These are phyloP conservation scores for Hypoxylon crocopeplum DNA, from an alignment of 495 filamentous ascomycete genomes.

Conservation along the genomic window DNA sequence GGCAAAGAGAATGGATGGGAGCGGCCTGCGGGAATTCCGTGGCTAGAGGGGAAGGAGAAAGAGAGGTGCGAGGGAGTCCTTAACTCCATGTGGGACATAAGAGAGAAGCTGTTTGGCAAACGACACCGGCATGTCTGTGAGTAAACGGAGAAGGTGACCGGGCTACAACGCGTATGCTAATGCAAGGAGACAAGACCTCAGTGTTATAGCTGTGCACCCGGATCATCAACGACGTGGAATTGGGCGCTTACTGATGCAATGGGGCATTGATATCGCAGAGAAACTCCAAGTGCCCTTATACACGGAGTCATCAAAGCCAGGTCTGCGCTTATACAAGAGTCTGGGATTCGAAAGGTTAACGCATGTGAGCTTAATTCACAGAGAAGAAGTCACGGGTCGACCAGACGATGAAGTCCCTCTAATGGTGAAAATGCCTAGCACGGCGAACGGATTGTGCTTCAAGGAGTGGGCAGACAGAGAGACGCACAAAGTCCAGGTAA, in stretches of 20 bases:
- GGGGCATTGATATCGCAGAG: slow-evolving; percentile 53
- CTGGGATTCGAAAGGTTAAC: slow-evolving; percentile 34
- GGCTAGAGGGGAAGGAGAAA: slow-evolving; percentile 43
- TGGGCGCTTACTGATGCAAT: slow-evolving; percentile 48
- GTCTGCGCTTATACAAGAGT: slow-evolving; percentile 44
- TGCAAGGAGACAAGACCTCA: slow-evolving; percentile 38
- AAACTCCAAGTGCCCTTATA: slow-evolving; percentile 48
- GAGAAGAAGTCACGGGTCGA: slow-evolving; percentile 25
- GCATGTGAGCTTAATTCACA: slow-evolving; percentile 31
- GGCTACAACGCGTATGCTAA: neutral
- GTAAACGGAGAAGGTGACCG: slow-evolving; percentile 21
- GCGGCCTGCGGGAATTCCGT: slow-evolving; percentile 34
- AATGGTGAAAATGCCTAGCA: slow-evolving; percentile 27
- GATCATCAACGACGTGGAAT: slow-evolving; percentile 48
- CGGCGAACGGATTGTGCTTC: slow-evolving; percentile 24
- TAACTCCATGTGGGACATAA: slow-evolving; percentile 39
- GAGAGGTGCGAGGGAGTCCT: slow-evolving; percentile 40
- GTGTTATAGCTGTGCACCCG: slow-evolving; percentile 43
- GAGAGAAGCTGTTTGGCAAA: slow-evolving; percentile 41
- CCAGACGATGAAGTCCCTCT: slow-evolving; percentile 30
- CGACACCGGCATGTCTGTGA: slow-evolving; percentile 38
- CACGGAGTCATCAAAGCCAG: slow-evolving; percentile 51
- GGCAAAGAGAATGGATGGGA: slow-evolving; percentile 31
- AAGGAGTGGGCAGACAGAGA: slow-evolving; percentile 29
- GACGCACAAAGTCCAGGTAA: slow-evolving; percentile 1